phyloP scores from a whole-genome alignment of 2,329 filamentous ascomycete species.

The Diaporthe caulivora region DNA sequence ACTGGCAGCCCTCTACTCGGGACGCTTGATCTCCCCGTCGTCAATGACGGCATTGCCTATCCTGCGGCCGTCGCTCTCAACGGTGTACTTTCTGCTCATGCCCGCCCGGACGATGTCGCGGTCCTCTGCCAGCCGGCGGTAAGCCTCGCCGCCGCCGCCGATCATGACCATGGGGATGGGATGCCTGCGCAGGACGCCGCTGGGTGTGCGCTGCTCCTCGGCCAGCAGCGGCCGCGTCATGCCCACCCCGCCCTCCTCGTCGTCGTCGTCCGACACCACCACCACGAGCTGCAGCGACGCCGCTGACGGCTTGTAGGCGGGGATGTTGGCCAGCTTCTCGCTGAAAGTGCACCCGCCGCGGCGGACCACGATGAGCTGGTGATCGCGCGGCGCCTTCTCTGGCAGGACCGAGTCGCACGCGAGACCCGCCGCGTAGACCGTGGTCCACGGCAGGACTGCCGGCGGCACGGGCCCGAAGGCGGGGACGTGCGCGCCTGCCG shows the following conservation, averaged over 20 bases:
- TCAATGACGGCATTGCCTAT: constrained; percentile 83
- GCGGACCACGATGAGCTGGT: constrained; percentile 85
- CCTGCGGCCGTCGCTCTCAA: constrained; percentile 83
- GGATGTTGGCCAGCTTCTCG: constrained; percentile 87
- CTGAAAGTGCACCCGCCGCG: constrained; percentile 89
- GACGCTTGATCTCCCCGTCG: constrained; percentile 47
- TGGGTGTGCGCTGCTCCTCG: constrained; percentile 76
- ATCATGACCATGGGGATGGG: constrained; percentile 89
- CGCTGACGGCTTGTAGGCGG: constrained; percentile 74
- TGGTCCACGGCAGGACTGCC: constrained; percentile 73
- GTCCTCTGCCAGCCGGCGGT: constrained; percentile 66
- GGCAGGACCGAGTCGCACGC: constrained; percentile 73
- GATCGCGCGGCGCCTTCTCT: constrained; percentile 61
- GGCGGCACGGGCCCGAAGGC: constrained; percentile 50
- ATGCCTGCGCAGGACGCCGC: constrained; percentile 76
- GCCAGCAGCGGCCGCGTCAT: constrained; percentile 78
- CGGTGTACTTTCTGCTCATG: constrained; percentile 81
- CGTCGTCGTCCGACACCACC: constrained; percentile 75
- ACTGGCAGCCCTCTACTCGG: not conserved
- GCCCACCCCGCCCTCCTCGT: constrained; percentile 54
- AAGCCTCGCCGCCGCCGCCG: constrained; percentile 75
- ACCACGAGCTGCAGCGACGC: constrained; percentile 83
- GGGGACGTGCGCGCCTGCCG: constrained; percentile 49
- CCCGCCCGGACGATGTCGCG: constrained; percentile 74
- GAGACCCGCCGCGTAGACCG: constrained; percentile 77